A percentile compares a stretch with the other conserved stretches of the same genome.
phyloP scores from a whole-genome alignment of 352 stramenopile genomes.

The Globisporangium emineosum region DNA sequence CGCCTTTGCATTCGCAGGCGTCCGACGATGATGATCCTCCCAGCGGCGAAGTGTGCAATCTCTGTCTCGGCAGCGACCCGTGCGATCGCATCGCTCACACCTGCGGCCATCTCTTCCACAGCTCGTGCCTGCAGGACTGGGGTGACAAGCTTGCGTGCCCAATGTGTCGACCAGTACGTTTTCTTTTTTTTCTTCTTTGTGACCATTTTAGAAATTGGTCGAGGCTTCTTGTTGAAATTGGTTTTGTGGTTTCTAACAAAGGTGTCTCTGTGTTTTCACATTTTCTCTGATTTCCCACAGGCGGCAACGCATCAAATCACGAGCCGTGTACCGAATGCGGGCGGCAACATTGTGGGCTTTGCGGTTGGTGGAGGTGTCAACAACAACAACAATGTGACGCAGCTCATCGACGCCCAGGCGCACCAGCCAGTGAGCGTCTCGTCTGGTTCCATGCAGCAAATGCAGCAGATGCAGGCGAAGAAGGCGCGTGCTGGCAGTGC shows the following conservation, averaged over 20 bases:
- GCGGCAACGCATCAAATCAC: conserved; percentile 16
- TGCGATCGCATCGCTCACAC: conserved; percentile 48
- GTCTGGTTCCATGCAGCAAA: conserved; percentile 16
- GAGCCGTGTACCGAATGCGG: conserved; percentile 1
- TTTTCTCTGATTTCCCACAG: conserved; percentile 3
- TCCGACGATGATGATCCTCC: background rate
- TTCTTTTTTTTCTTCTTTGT: conserved; percentile 8
- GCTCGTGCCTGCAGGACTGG: conserved; percentile 61
- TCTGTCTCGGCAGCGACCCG: conserved; percentile 38
- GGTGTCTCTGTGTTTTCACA: conserved; percentile 8
- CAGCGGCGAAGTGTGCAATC: conserved; percentile 29
- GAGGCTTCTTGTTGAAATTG: background rate
- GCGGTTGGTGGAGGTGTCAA: background rate
- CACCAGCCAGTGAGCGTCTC: conserved; percentile 23
- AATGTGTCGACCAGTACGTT: conserved; percentile 43
- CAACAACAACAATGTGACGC: conserved; percentile 6
- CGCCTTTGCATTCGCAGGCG: background rate
- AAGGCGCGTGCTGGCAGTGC: background rate
- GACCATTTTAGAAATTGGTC: background rate
- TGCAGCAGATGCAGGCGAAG: conserved; percentile 12
- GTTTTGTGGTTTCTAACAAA: conserved; percentile 8
- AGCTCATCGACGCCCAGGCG: conserved; percentile 10
- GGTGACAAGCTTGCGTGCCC: conserved; percentile 50
- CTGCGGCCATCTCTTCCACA: conserved; percentile 75
- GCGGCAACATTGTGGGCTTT: conserved; percentile 7